These are phyloP conservation scores for Bryoerythrophyllum caledonicum DNA, from an alignment of 225 moss, liverwort and hornwort species.

Conservation along the genomic window DNA sequence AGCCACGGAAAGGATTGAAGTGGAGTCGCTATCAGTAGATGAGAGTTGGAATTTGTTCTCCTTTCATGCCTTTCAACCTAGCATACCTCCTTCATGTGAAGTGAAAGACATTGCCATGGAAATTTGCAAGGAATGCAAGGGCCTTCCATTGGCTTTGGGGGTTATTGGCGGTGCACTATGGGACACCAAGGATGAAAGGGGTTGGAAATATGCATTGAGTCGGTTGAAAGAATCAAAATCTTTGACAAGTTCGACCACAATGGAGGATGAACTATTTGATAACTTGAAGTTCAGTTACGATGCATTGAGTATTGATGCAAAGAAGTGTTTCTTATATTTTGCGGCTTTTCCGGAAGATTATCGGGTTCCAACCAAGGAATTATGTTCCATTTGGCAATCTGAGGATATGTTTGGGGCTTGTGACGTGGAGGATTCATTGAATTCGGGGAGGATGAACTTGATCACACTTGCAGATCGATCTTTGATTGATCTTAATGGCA, in stretches of 20 bases:
- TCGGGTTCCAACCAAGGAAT: rapidly evolving
- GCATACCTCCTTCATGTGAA: rapidly evolving
- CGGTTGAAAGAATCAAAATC: too few species aligned
- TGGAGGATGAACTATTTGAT: too few species aligned
- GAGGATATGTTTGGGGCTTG: background rate
- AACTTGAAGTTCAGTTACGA: too few species aligned
- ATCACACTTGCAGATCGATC: too few species aligned
- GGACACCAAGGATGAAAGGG: background rate
- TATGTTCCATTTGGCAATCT: background rate
- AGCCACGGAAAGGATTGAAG: too few species aligned
- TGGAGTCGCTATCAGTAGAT: background rate
- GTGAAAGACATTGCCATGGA: background rate
- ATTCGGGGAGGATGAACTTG: too few species aligned
- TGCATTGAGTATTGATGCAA: too few species aligned
- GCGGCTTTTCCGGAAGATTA: background rate
- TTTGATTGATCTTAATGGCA: too few species aligned
- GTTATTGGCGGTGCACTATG: background rate
- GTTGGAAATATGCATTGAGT: background rate
- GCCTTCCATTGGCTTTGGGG: background rate
- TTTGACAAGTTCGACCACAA: too few species aligned
- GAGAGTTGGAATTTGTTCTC: constrained; percentile 13
- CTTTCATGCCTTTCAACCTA: background rate
- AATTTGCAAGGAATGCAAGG: constrained; percentile 12
- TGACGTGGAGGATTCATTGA: background rate
- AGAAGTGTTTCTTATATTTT: too few species aligned